A percentile compares a stretch with the other conserved stretches of the same genome.
Conservation (phyloP, 78 protist genomes). For the Pelomyxa schiedti region DNA sequence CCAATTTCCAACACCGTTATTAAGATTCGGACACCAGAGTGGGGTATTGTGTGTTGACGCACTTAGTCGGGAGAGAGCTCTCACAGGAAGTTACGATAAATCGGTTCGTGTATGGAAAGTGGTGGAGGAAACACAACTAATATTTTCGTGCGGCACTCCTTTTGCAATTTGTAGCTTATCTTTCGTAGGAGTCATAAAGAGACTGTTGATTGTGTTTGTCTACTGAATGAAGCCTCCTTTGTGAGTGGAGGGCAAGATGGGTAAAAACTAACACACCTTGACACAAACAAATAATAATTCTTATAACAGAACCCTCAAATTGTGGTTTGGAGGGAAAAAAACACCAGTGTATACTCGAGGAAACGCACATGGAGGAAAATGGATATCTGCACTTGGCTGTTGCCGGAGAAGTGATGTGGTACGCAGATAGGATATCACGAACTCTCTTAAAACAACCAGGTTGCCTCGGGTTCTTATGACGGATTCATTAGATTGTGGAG, state of each 20-base stretch:
- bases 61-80: conserved; percentile 17
- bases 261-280: too few species aligned
- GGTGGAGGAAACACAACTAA: conserved; percentile 64
- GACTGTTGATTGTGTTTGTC: conserved; percentile 17
- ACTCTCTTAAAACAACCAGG: too few species aligned
- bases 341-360: conserved; percentile 9
- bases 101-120: conserved; percentile 70
- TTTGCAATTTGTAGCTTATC: too few species aligned
- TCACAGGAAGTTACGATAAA: conserved; percentile 40
- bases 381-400: conserved; percentile 32
- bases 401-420: conserved; percentile 17
- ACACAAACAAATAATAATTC: neutral
- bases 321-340: conserved; percentile 22
- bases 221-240: conserved; percentile 32
- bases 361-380: conserved; percentile 22
- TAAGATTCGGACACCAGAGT: conserved; percentile 53
- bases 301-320: neutral
- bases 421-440: too few species aligned
- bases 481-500: conserved; percentile 40
- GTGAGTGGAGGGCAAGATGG: conserved; percentile 43
- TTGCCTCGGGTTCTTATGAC: conserved; percentile 49
- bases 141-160: conserved; percentile 37
- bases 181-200: too few species aligned
- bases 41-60: conserved; percentile 51
- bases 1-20: neutral